Conservation (phyloP, 1,284 basidiomycete species). For the Phellopilus nigrolimitatus region DNA sequence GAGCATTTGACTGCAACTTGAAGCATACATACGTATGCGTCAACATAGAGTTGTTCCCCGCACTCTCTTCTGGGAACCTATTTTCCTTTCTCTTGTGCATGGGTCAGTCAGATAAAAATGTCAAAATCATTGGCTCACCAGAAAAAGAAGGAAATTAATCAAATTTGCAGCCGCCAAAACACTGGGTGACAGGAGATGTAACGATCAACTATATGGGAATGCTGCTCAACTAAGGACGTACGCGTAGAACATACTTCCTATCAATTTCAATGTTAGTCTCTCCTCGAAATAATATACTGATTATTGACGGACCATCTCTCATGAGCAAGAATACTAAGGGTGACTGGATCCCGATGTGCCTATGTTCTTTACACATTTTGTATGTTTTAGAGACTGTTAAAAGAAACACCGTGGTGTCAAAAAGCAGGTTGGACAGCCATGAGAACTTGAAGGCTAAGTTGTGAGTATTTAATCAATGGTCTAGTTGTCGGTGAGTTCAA, state of each 20-base stretch:
- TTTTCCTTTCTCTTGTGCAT: not conserved
- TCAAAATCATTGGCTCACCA: not conserved
- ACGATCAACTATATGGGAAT: not conserved
- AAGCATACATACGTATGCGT: conserved; percentile 15
- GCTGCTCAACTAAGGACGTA: not conserved
- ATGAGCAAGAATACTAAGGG: conserved; percentile 6
- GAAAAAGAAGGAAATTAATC: conserved; percentile 14
- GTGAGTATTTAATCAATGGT: not conserved
- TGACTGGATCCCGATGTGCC: conserved; percentile 5
- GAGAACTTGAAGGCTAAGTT: conserved; percentile 13
- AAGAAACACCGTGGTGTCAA: conserved; percentile 11
- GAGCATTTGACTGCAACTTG: not conserved
- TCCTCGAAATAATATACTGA: not conserved
- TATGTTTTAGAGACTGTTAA: conserved; percentile 15
- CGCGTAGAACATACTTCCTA: conserved; percentile 16
- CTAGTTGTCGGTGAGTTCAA: no score
- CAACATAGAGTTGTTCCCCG: conserved; percentile 17
- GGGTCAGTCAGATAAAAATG: not conserved
- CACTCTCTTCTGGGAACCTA: conserved; percentile 14
- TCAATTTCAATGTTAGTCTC: not conserved
- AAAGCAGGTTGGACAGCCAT: conserved; percentile 8
- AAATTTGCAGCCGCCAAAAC: conserved; percentile 14
- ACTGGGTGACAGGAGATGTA: no score
- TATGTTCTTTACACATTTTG: not conserved
- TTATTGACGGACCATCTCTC: conserved; percentile 13